A percentile compares a stretch with the other conserved stretches of the same genome.
Evolutionary conservation across 768 basidiomycete genomes (phyloP).

Genomic region (Pulveroboletus sp.): DNA sequence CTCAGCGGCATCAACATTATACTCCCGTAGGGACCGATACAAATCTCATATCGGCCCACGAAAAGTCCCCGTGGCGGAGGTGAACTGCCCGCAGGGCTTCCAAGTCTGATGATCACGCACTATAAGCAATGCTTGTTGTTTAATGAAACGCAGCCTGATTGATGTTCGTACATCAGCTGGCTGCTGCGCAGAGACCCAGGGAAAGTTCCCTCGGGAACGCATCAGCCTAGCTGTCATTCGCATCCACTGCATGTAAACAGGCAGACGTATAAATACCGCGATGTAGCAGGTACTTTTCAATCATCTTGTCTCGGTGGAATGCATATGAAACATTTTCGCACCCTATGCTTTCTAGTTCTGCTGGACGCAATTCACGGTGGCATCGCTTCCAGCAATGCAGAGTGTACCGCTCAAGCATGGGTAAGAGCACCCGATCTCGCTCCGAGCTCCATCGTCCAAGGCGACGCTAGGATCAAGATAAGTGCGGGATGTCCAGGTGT

Average conservation of each 20-base stretch:
- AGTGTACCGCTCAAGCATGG: slow-evolving; percentile 12
- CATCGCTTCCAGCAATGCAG: neutral
- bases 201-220: neutral
- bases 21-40: too few relatives aligned
- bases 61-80: too few relatives aligned
- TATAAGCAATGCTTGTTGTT: too few relatives aligned
- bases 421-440: slow-evolving; percentile 20
- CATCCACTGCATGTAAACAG: neutral
- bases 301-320: neutral
- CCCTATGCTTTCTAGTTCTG: slow-evolving; percentile 4
- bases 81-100: too few relatives aligned
- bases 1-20: too few relatives aligned
- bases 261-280: neutral
- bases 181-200: too few relatives aligned
- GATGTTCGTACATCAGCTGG: too few relatives aligned
- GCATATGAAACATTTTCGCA: neutral
- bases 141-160: too few relatives aligned
- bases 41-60: too few relatives aligned
- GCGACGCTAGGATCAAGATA: slow-evolving; percentile 15
- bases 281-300: neutral
- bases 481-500: slow-evolving; percentile 11
- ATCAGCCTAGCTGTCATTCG: neutral
- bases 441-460: slow-evolving; percentile 9
- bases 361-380: neutral
- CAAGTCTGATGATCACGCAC: too few relatives aligned